A percentile compares a stretch with the other conserved stretches of the same genome.
These are phyloP conservation scores for Actinomortierella ambigua DNA, from an alignment of 371 early-diverging fungal genomes.

Conservation along the genomic window DNA sequence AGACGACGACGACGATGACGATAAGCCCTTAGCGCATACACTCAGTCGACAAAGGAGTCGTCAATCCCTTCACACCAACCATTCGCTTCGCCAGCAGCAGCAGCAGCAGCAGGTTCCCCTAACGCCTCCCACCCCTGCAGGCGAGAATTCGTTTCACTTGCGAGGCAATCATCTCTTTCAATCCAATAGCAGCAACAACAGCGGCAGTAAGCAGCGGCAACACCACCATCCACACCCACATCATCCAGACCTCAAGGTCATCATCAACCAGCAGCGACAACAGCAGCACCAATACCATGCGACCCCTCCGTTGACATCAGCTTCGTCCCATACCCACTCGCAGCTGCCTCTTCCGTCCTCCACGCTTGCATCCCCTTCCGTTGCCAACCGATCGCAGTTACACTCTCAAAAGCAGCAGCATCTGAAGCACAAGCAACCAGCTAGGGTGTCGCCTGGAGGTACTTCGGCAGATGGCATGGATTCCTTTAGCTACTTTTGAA, in stretches of 20 bases:
- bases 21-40: slow-evolving; percentile 26
- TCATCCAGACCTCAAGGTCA: background rate
- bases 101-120: background rate
- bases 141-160: too few species aligned
- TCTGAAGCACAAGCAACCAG: background rate
- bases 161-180: too few species aligned
- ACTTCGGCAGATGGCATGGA: slow-evolving; percentile 1
- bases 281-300: too few species aligned
- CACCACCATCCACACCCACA: slow-evolving; percentile 2
- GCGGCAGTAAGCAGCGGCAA: background rate
- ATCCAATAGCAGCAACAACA: too few species aligned
- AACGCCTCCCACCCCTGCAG: too few species aligned
- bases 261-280: too few species aligned
- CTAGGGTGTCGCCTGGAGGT: slow-evolving; percentile 7
- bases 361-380: too few species aligned
- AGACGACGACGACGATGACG: slow-evolving; percentile 14
- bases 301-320: slow-evolving; percentile 31
- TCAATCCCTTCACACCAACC: background rate
- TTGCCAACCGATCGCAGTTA: slow-evolving; percentile 1
- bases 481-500: slow-evolving; percentile 18
- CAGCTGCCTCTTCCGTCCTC: slow-evolving; percentile 1
- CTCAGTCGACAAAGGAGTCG: slow-evolving; percentile 22
- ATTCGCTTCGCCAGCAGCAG: background rate
- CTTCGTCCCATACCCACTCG: slow-evolving; percentile 18
- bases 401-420: slow-evolving; percentile 18